Evolutionary conservation across 169 alveolate genomes (phyloP), one percentile per base, ranked within the genome.

Genomic region (Cryptosporidium canis): DNA sequence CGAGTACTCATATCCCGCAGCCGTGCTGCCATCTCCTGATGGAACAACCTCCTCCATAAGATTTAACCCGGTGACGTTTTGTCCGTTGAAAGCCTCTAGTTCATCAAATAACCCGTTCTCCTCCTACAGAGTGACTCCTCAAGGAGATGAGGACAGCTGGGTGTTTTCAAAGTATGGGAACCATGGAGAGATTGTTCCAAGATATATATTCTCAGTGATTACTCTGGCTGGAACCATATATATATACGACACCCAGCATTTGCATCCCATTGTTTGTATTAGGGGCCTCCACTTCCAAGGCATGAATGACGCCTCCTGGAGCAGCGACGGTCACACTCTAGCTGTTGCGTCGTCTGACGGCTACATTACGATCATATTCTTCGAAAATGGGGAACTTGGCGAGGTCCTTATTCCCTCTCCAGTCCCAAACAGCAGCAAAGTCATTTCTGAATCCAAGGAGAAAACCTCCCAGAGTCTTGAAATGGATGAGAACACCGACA

Each of bases 281-380:
- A 95, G 96, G 58, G 95, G 95, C 91, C 94, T 96, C 31, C 99
- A 96, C 92, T 95, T 94, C 84, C 95, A 96, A 85, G 94, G 98
- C 33, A 95, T 96, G 90, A 96, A 98, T 12, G 99, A 96, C 90
- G 92, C 95, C 35, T 93, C 98, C 48, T 96, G 99, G 99, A 94
- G 95, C 85, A 95, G 95, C 53, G 97, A 95, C 83, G 97, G 97
- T 2, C 92, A 92, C 70, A 92, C 95, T 71, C 91, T 97, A 39
- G 98, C 98, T 14, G 93, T 96, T 35, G 93, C 97, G 47, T 94
- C 97, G 45, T 93, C 97, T 77, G 99, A 96, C 82, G 99, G 99
- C 31, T 96, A 96, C 87, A 93, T 96, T 68, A 94, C 96, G 53
- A 93, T 95, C 58, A 90, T 92, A 39, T 84, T 90, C 83, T 95